Evolutionary conservation across 176 grass and related monocot genomes (phyloP).

Genomic region (Panicum miliaceum): DNA sequence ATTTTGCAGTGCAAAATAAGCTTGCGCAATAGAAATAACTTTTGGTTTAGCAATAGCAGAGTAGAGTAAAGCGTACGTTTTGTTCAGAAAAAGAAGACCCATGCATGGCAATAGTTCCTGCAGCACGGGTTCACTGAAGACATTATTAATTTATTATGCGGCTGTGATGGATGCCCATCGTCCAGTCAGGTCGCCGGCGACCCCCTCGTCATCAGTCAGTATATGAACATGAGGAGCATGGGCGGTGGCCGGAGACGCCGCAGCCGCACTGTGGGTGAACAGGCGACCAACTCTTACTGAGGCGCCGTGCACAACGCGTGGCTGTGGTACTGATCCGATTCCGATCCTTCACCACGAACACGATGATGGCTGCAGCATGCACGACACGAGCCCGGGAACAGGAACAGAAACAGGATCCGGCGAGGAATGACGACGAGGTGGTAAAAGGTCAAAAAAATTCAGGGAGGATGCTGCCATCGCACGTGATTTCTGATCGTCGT

Average conservation of each 20-base stretch:
- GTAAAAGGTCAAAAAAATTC: not conserved
- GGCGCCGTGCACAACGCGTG: not conserved
- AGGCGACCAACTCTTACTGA: not conserved
- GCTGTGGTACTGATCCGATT: not conserved
- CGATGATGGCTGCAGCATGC: not conserved
- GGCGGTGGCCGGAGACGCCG: not conserved
- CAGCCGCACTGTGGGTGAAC: not conserved
- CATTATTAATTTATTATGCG: not conserved
- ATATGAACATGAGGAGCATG: not conserved
- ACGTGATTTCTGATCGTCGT: conserved; percentile 22
- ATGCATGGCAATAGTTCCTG: not conserved
- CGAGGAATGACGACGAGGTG: not conserved
- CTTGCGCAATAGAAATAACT: not conserved
- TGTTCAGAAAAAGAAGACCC: no score
- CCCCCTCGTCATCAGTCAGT: no score
- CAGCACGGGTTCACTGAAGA: not conserved
- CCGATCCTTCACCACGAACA: not conserved
- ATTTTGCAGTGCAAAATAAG: not conserved
- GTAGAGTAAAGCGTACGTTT: no score
- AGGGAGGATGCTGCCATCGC: conserved; percentile 9
- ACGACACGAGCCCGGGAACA: not conserved
- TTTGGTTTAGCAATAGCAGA: no score
- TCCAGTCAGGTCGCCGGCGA: not conserved
- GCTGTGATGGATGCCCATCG: not conserved
- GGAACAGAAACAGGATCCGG: not conserved